These are phyloP conservation scores for Fusarium sp. DNA, from an alignment of 2,329 filamentous ascomycete species.

Conservation along the genomic window DNA sequence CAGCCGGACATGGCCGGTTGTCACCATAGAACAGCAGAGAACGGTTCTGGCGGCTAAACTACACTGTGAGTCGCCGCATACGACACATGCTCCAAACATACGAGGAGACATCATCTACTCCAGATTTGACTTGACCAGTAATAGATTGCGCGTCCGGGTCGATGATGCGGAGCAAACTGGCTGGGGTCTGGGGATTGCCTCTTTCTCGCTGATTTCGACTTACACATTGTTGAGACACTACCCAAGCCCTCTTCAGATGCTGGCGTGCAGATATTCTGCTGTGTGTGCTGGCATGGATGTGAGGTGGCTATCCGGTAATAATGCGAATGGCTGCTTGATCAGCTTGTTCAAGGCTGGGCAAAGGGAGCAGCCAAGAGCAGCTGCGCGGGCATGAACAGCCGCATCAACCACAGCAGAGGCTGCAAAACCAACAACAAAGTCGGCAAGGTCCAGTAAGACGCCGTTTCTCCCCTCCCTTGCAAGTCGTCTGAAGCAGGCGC, in stretches of 20 bases:
- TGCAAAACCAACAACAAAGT: not conserved
- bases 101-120: constrained; percentile 13
- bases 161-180: not conserved
- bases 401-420: not conserved
- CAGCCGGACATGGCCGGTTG: constrained; percentile 5
- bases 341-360: not conserved
- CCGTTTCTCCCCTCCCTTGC: not conserved
- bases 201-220: not conserved
- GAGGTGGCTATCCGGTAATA: not conserved
- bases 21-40: not conserved
- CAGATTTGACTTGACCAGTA: not conserved
- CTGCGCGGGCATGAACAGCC: not conserved
- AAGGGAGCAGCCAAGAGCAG: not conserved
- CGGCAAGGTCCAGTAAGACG: not conserved
- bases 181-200: not conserved
- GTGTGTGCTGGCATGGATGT: not conserved
- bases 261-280: not conserved
- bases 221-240: not conserved
- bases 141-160: not conserved
- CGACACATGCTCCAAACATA: constrained; percentile 19
- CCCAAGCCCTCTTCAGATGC: not conserved
- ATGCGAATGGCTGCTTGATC: not conserved
- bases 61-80: not conserved
- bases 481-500: not conserved
- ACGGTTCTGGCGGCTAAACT: not conserved